Base-by-base conservation (phyloP, 2,329 filamentous ascomycete species). In the Fusarium pseudocircinatum region DNA sequence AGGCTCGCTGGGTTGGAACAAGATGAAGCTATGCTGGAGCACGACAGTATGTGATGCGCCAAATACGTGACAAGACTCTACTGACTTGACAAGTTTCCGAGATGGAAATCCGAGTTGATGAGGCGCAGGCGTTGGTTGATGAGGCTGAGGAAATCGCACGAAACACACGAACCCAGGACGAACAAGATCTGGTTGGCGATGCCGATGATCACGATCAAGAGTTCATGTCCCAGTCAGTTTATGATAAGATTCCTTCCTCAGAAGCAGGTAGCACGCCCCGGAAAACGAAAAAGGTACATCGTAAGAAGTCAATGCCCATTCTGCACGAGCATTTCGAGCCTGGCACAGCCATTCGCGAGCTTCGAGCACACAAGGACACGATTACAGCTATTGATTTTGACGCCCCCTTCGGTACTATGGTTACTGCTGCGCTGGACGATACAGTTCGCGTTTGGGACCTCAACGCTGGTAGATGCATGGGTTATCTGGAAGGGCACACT, bases 171-270 rank as follows among this genome's bases (percentile, higher is more conserved):
- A 85, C 85, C 22, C 86, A 86, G 69, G 85, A 87, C 20, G 88
- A 89, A 58, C 85, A 87, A 50, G 88, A 89, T 69, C 79, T 87
- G 13, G 85, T 85, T 30, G 84, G 85, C 40, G 87, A 87, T 72
- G 83, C 85, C 66, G 85, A 87, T 57, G 85, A 87, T 40, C 83
- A 86, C 44, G 82, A 83, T 37, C 72, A 79, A 30, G 88, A 87
- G 2, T 99, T 98, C 85, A 98, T 98, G 96, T 98, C 96, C 7
- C 94, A 98, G 82, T 98, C 95, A 18, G 94, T 99, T 76, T 99
- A 98, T 81, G 93, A 97, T 75, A 98, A 98, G 83, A 85, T 99
- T 14, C 94, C 95, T 3, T 83, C 84, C 15, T 85, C 88, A 15
- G 66, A 69, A 70, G 79, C 84, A 34, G 81, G 81, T 28, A 86